Evolutionary conservation across 495 filamentous ascomycete species (phyloP).

Genomic region (Viridothelium virens): DNA sequence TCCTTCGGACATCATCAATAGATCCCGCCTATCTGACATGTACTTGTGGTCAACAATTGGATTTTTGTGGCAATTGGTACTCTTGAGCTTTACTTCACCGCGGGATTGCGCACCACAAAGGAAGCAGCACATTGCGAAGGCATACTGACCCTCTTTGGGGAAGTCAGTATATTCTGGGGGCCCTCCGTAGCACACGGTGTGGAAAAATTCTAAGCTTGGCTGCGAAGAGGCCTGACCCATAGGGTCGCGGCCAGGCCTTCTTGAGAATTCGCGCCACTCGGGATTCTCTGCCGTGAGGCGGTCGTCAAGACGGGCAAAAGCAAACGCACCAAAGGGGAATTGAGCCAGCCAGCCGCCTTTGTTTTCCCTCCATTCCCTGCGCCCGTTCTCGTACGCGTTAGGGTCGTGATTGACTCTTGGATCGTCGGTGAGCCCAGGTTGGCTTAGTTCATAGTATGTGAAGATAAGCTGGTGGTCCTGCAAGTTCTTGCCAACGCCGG

Average conservation of each 20-base stretch:
- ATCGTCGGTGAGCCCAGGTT: constrained; percentile 40
- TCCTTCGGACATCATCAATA: constrained; percentile 44
- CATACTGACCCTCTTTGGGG: constrained; percentile 39
- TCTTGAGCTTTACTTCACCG: constrained; percentile 38
- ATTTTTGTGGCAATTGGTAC: constrained; percentile 34
- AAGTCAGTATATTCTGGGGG: constrained; percentile 45
- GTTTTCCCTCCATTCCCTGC: constrained; percentile 43
- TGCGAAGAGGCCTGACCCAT: constrained; percentile 45
- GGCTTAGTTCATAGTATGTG: constrained; percentile 45
- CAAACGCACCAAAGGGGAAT: constrained; percentile 49
- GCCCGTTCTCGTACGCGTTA: constrained; percentile 35
- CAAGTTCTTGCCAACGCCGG: constrained; percentile 22
- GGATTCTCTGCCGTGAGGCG: constrained; percentile 41
- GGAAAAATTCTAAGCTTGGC: constrained; percentile 48
- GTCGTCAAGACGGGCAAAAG: constrained; percentile 45
- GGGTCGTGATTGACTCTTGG: constrained; percentile 35
- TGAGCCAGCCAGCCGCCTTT: constrained; percentile 45
- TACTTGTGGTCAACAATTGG: constrained; percentile 47
- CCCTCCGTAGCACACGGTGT: constrained; percentile 47
- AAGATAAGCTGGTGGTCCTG: constrained; percentile 27
- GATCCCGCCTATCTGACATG: constrained; percentile 43
- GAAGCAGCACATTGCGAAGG: constrained; percentile 36
- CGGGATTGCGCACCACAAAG: constrained; percentile 31
- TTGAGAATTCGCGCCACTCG: constrained; percentile 37
- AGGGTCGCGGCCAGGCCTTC: constrained; percentile 42